Percentiles rank a stretch among this genome's conserved stretches.
Conservation (phyloP, 306 rosid species). For the Echinosophora koreensis region DNA sequence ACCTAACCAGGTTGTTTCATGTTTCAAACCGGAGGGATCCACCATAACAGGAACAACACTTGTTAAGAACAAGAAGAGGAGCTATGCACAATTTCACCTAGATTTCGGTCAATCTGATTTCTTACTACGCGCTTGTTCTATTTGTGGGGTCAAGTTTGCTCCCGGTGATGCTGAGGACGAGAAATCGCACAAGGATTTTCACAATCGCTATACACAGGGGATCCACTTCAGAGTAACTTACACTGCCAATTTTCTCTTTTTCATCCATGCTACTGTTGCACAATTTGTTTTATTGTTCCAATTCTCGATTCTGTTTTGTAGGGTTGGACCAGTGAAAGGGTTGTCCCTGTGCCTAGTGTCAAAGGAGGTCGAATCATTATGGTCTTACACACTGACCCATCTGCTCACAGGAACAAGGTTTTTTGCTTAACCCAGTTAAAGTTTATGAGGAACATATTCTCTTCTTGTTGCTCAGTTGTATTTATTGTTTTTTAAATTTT, state of each 20-base stretch:
- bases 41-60: slow-evolving; percentile 44
- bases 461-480: not conserved
- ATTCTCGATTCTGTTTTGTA: too few relatives aligned
- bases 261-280: not conserved
- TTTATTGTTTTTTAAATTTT: too few relatives aligned
- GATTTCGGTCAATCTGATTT: slow-evolving; percentile 90
- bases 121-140: slow-evolving; percentile 63
- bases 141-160: slow-evolving; percentile 72
- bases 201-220: slow-evolving; percentile 67
- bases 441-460: not conserved
- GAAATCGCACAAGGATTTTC: slow-evolving; percentile 76
- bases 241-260: not conserved
- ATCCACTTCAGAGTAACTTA: slow-evolving; percentile 67
- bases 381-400: too few relatives aligned
- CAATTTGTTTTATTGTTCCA: slow-evolving; percentile 1
- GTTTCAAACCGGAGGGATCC: not conserved
- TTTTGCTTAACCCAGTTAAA: not conserved
- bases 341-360: too few relatives aligned
- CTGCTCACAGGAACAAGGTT: slow-evolving; percentile 81
- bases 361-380: too few relatives aligned
- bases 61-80: slow-evolving; percentile 83
- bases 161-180: slow-evolving; percentile 74
- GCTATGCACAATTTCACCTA: slow-evolving; percentile 82
- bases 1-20: slow-evolving; percentile 26
- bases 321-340: too few relatives aligned